Conservation (phyloP, 2,329 filamentous ascomycete genomes). For the Talaromyces amestolkiae region DNA sequence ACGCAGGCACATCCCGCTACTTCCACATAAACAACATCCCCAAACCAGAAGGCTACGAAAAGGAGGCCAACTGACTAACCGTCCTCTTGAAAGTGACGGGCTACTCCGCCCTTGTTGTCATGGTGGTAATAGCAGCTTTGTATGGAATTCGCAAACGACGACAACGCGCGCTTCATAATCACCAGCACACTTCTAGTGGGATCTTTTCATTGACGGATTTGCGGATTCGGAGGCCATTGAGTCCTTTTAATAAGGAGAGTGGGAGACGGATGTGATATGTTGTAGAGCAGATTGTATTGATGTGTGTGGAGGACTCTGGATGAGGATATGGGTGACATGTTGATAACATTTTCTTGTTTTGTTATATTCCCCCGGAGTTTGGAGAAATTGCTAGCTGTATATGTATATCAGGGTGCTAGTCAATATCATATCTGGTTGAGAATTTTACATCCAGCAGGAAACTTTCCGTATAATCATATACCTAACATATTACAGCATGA, state of each 20-base stretch:
- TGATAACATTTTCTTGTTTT: neutral
- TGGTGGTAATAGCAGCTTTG: conserved; percentile 24
- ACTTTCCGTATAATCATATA: too few relatives aligned
- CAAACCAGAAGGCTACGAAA: conserved; percentile 83
- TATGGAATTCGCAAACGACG: conserved; percentile 24
- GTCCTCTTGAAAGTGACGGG: conserved; percentile 25
- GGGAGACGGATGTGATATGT: neutral
- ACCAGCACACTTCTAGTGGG: conserved; percentile 6
- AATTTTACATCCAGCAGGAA: too few relatives aligned
- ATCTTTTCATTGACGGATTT: conserved; percentile 17
- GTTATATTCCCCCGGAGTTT: conserved; percentile 4
- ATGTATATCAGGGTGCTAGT: neutral
- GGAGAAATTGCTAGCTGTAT: neutral
- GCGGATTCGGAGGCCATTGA: conserved; percentile 9
- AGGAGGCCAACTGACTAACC: conserved; percentile 55
- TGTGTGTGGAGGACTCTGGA: neutral
- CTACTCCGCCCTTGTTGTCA: conserved; percentile 23
- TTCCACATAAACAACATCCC: conserved; percentile 77
- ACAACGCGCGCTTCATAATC: conserved; percentile 9
- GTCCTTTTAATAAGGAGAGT: conserved; percentile 5
- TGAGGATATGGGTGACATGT: neutral
- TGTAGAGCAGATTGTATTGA: neutral
- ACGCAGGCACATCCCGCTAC: conserved; percentile 76
- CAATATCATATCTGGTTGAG: neutral
- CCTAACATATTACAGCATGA: too few relatives aligned